Evolutionary conservation across 2,329 filamentous ascomycete species (phyloP), one percentile per base, ranked within the genome.

Genomic region (Graphiopsis chlorocephala): DNA sequence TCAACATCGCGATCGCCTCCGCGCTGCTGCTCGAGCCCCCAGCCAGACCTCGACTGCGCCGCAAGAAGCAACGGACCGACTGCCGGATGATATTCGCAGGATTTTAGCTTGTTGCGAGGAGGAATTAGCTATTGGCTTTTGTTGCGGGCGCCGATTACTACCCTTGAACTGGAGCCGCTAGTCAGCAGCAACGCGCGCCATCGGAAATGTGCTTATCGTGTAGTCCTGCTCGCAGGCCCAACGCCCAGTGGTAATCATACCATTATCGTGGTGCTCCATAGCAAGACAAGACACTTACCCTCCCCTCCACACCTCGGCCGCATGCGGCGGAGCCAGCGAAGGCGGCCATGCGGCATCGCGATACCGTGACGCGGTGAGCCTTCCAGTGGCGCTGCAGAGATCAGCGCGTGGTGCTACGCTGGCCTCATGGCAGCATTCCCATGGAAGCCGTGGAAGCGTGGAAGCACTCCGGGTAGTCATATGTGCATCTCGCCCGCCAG

Each of bases 241-340:
- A 56, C 31, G 28, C 20, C 31, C 26, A 12, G 53, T 56, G 53
- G 53, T 15, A 23, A 56, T 56, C 53, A 31, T 56, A 15, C 29
- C 53, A 38, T 31, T 56, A 38, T 38, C 55, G 38, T n/a, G 23
- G 25, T 45, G 29, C 55, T 28, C 35, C 20, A 15, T 23, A 42
- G 17, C 55, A 45, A 35, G 25, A 58, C 23, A 42, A 35, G 53
- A 28, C 14, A n/a, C 50, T 53, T n/a, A 28, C 50, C 7, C 20
- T 25, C 58, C 29, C 60, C 60, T 62, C 60, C 60, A 62, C 60
- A 62, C 60, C 48, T 62, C 60, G 60, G 60, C 60, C 26, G 26
- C 14, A 5, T 20, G 48, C 48, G 47, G 59, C 31, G 50, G 59
- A 31, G 57, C 25, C 1, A 50, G 11, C 15, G 57, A 33, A 14